These are phyloP conservation scores for Phytophthora vignae DNA, from an alignment of 352 stramenopile species.

Conservation along the genomic window DNA sequence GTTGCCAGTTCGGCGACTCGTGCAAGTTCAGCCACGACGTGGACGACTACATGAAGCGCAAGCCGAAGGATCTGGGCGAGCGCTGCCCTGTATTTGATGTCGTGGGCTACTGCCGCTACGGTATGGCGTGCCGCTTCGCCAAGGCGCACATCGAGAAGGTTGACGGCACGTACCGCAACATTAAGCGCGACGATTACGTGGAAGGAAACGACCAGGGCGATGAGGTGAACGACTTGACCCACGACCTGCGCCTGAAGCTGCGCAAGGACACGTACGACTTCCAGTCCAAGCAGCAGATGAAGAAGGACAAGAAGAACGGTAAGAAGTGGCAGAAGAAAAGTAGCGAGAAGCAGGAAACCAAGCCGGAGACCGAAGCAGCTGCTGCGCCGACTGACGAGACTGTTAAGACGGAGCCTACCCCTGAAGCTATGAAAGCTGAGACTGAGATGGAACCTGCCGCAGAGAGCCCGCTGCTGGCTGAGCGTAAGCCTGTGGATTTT, in stretches of 20 bases:
- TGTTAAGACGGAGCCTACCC: not conserved
- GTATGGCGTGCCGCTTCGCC: constrained; percentile 93
- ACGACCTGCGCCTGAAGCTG: constrained; percentile 82
- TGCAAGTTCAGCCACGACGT: constrained; percentile 92
- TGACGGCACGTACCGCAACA: constrained; percentile 56
- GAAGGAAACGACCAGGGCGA: constrained; percentile 44
- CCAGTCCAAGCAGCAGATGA: constrained; percentile 76
- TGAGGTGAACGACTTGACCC: constrained; percentile 89
- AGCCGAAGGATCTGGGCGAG: constrained; percentile 81
- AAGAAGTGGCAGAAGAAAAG: constrained; percentile 42
- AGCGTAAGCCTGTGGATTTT: constrained; percentile 96
- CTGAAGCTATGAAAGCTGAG: constrained; percentile 13
- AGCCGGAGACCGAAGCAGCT: constrained; percentile 7
- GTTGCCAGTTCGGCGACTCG: constrained; percentile 73
- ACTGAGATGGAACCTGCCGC: constrained; percentile 42
- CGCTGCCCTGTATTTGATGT: constrained; percentile 84
- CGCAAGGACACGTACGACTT: constrained; percentile 96
- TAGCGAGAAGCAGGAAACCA: constrained; percentile 25
- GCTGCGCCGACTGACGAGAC: not conserved
- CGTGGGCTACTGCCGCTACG: constrained; percentile 92
- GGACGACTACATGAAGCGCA: constrained; percentile 85
- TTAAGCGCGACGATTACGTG: constrained; percentile 46
- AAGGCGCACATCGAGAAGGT: constrained; percentile 82
- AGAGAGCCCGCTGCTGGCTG: constrained; percentile 57
- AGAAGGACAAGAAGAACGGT: constrained; percentile 60